Percentiles rank a stretch among this genome's conserved stretches.
Conservation (phyloP, 2,329 filamentous ascomycete species). For the Aspergillus novofumigatus region DNA sequence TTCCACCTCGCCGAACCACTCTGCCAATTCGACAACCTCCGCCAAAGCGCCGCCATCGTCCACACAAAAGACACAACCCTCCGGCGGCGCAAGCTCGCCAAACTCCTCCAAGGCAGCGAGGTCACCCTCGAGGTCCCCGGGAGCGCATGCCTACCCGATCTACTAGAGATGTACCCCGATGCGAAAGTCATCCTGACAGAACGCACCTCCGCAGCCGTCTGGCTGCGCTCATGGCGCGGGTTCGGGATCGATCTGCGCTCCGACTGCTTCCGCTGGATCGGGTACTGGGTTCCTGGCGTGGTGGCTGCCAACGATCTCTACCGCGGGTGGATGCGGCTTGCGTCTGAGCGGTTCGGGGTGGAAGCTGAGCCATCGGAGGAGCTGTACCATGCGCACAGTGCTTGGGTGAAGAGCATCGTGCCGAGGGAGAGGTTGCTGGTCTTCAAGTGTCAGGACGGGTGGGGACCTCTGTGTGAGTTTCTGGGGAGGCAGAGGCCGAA, state of each 20-base stretch:
- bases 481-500: constrained; percentile 13
- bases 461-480: constrained; percentile 11
- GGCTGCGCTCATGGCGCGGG: constrained; percentile 13
- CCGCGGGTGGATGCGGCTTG: constrained; percentile 9
- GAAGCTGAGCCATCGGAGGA: constrained; percentile 11
- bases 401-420: constrained; percentile 12
- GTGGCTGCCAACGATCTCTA: constrained; percentile 15
- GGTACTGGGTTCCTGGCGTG: constrained; percentile 15
- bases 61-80: constrained; percentile 13
- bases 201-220: constrained; percentile 11
- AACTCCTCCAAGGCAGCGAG: constrained; percentile 8
- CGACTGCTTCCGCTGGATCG: constrained; percentile 14
- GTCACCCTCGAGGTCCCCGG: constrained; percentile 13
- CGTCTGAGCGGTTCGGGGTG: constrained; percentile 7
- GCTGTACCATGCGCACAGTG: constrained; percentile 13
- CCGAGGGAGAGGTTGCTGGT: constrained; percentile 10
- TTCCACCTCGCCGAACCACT: constrained; percentile 14
- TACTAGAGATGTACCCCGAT: constrained; percentile 14
- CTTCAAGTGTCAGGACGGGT: constrained; percentile 17
- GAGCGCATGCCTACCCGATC: constrained; percentile 11
- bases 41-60: constrained; percentile 10
- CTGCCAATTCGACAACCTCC: constrained; percentile 13
- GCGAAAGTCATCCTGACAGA: constrained; percentile 10
- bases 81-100: constrained; percentile 9
- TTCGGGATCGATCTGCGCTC: constrained; percentile 14